Conservation (phyloP, 441 rosid genomes). For the Populus hybrid region DNA sequence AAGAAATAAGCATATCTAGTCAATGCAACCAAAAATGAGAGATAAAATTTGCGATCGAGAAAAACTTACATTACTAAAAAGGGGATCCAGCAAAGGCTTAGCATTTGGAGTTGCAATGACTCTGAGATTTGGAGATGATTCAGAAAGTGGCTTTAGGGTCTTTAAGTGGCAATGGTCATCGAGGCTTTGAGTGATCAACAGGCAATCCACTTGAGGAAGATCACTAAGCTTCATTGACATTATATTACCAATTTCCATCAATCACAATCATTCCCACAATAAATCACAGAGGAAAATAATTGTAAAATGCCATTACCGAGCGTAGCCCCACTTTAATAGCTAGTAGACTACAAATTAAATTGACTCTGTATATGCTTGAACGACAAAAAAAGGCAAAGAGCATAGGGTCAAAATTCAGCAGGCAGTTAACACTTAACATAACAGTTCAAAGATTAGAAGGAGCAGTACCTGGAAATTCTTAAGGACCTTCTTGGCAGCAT, state of each 20-base stretch:
- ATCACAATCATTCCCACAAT: neutral
- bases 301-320: neutral
- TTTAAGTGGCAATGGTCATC: constrained; percentile 94
- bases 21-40: neutral
- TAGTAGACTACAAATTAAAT: neutral
- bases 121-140: constrained; percentile 23
- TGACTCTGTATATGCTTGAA: neutral
- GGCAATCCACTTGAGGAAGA: constrained; percentile 68
- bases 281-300: neutral
- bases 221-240: constrained; percentile 67
- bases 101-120: constrained; percentile 48
- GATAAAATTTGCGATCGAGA: neutral
- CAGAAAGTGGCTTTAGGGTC: constrained; percentile 45
- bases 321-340: neutral
- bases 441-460: neutral
- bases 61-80: constrained; percentile 63
- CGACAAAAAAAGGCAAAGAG: neutral
- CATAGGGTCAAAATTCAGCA: neutral
- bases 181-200: constrained; percentile 92
- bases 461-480: constrained; percentile 60
- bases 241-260: constrained; percentile 7
- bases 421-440: neutral
- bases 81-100: constrained; percentile 74
- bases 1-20: neutral
- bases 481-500: constrained; percentile 75